A percentile compares a stretch with the other conserved stretches of the same genome.
Conservation (phyloP, 2,329 filamentous ascomycete genomes). For the Furcasterigmium sp. region DNA sequence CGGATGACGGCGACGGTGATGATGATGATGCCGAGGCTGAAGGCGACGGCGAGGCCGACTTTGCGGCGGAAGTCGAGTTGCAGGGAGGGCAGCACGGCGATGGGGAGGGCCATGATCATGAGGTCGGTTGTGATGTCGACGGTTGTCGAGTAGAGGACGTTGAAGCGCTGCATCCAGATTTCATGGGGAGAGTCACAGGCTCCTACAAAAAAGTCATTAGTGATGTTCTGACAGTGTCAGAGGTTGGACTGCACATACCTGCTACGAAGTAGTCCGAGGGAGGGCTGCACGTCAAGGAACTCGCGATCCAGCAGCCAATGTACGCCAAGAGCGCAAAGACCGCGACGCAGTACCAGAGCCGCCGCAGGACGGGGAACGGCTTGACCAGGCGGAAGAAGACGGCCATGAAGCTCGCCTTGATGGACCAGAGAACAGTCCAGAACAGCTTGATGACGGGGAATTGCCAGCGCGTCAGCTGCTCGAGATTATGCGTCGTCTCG, state of each 20-base stretch:
- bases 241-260: constrained; percentile 2
- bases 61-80: constrained; percentile 13
- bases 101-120: constrained; percentile 15
- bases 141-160: constrained; percentile 10
- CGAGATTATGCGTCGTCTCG: not conserved
- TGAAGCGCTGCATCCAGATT: constrained; percentile 8
- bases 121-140: constrained; percentile 12
- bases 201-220: constrained; percentile 5
- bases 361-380: constrained; percentile 8
- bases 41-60: constrained; percentile 13
- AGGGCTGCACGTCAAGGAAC: constrained; percentile 10
- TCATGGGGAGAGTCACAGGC: constrained; percentile 10
- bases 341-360: constrained; percentile 14
- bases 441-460: constrained; percentile 18
- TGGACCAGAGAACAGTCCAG: constrained; percentile 16
- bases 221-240: not conserved
- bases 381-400: constrained; percentile 15
- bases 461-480: constrained; percentile 11
- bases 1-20: constrained; percentile 15
- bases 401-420: constrained; percentile 17
- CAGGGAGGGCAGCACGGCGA: constrained; percentile 11
- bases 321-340: constrained; percentile 13
- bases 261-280: constrained; percentile 11
- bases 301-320: constrained; percentile 12
- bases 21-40: constrained; percentile 15